Percentiles rank a stretch among this genome's conserved stretches.
phyloP scores from a whole-genome alignment of 495 filamentous ascomycete species.

The Neurospora pannonica region DNA sequence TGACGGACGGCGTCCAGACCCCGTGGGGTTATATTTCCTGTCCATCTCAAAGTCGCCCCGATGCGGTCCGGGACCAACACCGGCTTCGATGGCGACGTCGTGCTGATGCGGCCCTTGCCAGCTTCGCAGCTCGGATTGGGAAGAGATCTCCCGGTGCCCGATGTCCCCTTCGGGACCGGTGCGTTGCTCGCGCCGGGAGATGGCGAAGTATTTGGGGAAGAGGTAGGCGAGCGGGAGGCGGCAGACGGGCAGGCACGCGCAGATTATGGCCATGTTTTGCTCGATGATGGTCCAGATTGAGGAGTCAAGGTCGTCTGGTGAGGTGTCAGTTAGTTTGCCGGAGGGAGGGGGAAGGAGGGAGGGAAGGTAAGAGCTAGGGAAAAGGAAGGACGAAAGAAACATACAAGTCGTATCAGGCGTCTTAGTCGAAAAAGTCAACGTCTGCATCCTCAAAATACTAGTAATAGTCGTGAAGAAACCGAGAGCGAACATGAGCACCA shows the following conservation, averaged over 20 bases:
- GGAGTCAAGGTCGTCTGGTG: conserved; percentile 21
- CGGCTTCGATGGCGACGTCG: background rate
- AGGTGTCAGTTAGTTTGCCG: background rate
- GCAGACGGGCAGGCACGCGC: conserved; percentile 36
- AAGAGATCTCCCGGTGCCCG: background rate
- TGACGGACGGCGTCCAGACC: background rate
- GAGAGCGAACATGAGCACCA: conserved; percentile 28
- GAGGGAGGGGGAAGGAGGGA: background rate
- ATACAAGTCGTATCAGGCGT: conserved; percentile 14
- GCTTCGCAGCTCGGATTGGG: background rate
- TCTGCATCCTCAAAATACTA: conserved; percentile 15
- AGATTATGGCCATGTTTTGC: conserved; percentile 36
- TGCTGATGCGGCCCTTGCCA: background rate
- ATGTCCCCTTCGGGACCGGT: background rate
- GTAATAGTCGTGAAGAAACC: conserved; percentile 22
- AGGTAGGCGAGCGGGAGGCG: conserved; percentile 18
- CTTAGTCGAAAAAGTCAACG: conserved; percentile 8
- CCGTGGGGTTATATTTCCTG: background rate
- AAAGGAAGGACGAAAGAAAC: background rate
- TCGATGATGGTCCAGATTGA: conserved; percentile 40
- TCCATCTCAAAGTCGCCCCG: conserved; percentile 29
- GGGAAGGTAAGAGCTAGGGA: too few relatives aligned
- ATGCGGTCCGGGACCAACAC: conserved; percentile 17
- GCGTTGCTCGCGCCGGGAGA: background rate
- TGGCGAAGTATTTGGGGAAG: conserved; percentile 16